phyloP scores from a whole-genome alignment of 169 alveolate genomes.

The Plasmodium coatneyi region DNA sequence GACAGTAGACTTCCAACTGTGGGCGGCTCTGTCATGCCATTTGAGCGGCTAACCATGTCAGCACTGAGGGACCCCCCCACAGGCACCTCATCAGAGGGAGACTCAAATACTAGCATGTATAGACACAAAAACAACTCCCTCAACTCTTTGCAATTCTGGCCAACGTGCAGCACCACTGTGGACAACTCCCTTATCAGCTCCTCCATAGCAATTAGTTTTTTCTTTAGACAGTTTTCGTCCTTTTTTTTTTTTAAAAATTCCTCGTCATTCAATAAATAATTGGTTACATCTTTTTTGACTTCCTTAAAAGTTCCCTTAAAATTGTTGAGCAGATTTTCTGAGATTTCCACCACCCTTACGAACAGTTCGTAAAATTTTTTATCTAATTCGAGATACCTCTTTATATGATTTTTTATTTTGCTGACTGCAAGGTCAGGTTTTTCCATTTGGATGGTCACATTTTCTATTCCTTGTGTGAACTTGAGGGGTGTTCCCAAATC shows the following conservation, averaged over 20 bases:
- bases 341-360: neutral
- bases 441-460: neutral
- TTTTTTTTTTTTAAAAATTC: conserved; percentile 44
- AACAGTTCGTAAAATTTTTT: conserved; percentile 40
- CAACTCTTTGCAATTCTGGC: neutral
- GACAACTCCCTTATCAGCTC: conserved; percentile 4
- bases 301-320: neutral
- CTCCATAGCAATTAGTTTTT: conserved; percentile 17
- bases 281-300: neutral
- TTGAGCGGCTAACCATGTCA: neutral
- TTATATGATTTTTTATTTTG: conserved; percentile 12
- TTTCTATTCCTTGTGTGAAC: neutral
- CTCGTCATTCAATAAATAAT: neutral
- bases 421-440: neutral
- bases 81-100: conserved; percentile 2
- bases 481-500: neutral
- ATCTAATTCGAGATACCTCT: conserved; percentile 34
- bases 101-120: conserved; percentile 20
- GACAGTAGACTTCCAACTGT: neutral
- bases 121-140: conserved; percentile 47
- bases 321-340: neutral
- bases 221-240: conserved; percentile 12
- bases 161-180: neutral
- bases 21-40: neutral
- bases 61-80: neutral